Evolutionary conservation across 2,329 filamentous ascomycete species (phyloP).

Genomic region (Plectosphaerella plurivora): DNA sequence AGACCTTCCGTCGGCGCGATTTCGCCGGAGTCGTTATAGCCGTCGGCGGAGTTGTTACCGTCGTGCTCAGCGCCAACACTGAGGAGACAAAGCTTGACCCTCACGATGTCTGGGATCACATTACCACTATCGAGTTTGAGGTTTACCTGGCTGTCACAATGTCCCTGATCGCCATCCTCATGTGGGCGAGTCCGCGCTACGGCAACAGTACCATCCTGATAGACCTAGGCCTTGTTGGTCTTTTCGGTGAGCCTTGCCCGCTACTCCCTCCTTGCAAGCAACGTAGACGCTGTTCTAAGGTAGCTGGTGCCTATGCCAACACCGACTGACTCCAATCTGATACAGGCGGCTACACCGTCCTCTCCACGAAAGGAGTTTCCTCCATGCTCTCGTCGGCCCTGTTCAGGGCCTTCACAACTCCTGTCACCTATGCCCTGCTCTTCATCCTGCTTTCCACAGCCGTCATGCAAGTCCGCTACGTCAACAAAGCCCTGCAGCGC

Average conservation of each 20-base stretch:
- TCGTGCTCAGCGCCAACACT: slow-evolving; percentile 85
- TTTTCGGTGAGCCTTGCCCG: slow-evolving; percentile 65
- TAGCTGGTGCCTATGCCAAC: background rate
- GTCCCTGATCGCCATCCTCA: slow-evolving; percentile 67
- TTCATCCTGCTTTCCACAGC: slow-evolving; percentile 77
- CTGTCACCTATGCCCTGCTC: slow-evolving; percentile 84
- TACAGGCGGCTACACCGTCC: slow-evolving; percentile 85
- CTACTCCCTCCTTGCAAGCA: background rate
- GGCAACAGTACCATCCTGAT: slow-evolving; percentile 86
- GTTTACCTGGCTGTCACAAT: slow-evolving; percentile 80
- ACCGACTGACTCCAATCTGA: too few species aligned
- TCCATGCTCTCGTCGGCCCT: slow-evolving; percentile 91
- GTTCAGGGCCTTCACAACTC: slow-evolving; percentile 83
- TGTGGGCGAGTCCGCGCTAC: slow-evolving; percentile 78
- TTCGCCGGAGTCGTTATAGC: slow-evolving; percentile 85
- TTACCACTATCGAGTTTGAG: slow-evolving; percentile 84
- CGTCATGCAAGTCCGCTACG: slow-evolving; percentile 94
- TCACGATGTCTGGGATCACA: slow-evolving; percentile 83
- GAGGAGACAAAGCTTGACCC: slow-evolving; percentile 89
- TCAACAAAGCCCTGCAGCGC: slow-evolving; percentile 81
- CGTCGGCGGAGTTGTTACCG: slow-evolving; percentile 81
- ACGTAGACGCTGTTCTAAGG: background rate
- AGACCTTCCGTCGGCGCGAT: slow-evolving; percentile 79
- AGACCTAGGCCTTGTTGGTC: slow-evolving; percentile 84
- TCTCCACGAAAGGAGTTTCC: slow-evolving; percentile 94